Evolutionary conservation across 106 monocot genomes (phyloP).

Genomic region (Acorus calamus): DNA sequence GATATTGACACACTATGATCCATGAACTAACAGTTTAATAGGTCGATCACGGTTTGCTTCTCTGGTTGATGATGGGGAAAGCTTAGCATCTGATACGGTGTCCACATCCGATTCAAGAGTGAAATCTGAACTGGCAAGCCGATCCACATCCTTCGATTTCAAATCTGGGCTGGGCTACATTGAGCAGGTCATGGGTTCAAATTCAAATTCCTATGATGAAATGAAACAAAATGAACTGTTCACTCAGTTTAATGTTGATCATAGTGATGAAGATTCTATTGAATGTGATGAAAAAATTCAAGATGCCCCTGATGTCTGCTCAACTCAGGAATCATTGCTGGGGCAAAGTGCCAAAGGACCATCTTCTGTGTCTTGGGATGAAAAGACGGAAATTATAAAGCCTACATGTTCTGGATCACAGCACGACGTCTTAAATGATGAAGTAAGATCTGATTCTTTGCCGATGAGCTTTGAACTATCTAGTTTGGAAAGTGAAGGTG

Average conservation of each 20-base stretch:
- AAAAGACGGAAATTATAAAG: constrained; percentile 42
- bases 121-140: constrained; percentile 43
- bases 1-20: too few species aligned
- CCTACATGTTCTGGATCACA: constrained; percentile 24
- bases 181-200: constrained; percentile 22
- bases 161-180: constrained; percentile 32
- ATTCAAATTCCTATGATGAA: constrained; percentile 38
- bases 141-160: constrained; percentile 55
- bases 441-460: constrained; percentile 15
- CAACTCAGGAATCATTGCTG: constrained; percentile 14
- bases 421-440: constrained; percentile 27
- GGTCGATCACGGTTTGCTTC: constrained; percentile 33
- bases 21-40: constrained; percentile 4
- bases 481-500: constrained; percentile 12
- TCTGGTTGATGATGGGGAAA: constrained; percentile 28
- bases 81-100: constrained; percentile 35
- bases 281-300: constrained; percentile 18
- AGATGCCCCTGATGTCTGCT: constrained; percentile 16
- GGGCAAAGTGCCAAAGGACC: constrained; percentile 21
- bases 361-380: constrained; percentile 54
- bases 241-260: constrained; percentile 17
- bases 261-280: constrained; percentile 11
- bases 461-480: constrained; percentile 12
- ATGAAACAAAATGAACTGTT: constrained; percentile 15
- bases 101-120: constrained; percentile 33